Conservation (phyloP, 2,329 filamentous ascomycete species). For the Apiospora malaysiana region DNA sequence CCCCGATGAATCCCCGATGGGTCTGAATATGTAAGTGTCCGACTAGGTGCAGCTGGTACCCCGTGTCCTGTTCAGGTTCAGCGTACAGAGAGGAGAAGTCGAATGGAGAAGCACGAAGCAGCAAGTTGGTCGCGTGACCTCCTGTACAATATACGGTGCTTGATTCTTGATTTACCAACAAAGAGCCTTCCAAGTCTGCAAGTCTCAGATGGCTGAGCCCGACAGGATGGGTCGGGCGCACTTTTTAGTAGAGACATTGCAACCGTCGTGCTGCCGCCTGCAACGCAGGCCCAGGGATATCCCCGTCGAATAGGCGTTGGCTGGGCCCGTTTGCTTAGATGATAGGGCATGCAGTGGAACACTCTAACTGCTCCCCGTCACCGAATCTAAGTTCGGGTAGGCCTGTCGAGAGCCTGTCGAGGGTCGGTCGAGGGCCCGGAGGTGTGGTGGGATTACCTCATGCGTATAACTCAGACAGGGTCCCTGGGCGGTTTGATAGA, state of each 20-base stretch:
- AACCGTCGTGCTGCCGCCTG: not conserved
- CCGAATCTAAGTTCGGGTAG: not conserved
- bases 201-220: not conserved
- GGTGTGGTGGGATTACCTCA: constrained; percentile 16
- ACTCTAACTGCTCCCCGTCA: not conserved
- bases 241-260: not conserved
- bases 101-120: not conserved
- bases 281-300: not conserved
- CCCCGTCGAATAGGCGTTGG: not conserved
- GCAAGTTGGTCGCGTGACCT: not conserved
- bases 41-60: not conserved
- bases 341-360: not conserved
- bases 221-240: not conserved
- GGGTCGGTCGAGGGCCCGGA: not conserved
- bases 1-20: not conserved
- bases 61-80: not conserved
- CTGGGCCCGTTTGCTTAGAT: constrained; percentile 1
- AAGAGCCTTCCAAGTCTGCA: not conserved
- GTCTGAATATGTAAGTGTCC: not conserved
- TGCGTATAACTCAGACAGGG: not conserved
- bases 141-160: not conserved
- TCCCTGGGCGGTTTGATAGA: not conserved
- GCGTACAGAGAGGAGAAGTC: not conserved
- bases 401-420: not conserved
- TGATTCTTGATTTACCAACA: not conserved